A percentile compares a stretch with the other conserved stretches of the same genome.
These are phyloP conservation scores for Rhizophagus clarus DNA, from an alignment of 192 early-diverging fungal species.

Conservation along the genomic window DNA sequence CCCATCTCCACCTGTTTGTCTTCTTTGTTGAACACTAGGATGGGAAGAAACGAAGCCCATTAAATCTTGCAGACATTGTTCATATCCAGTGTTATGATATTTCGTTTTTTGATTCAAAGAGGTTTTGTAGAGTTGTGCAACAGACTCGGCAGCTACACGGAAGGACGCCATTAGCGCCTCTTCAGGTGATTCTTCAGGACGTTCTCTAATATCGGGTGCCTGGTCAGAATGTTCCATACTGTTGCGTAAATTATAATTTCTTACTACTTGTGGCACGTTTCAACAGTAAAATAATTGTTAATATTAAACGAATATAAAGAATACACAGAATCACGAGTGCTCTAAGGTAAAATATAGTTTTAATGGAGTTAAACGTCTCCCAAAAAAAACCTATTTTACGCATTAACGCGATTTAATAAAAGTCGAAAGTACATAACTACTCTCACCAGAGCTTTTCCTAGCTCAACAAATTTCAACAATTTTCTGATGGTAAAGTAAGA, in stretches of 20 bases:
- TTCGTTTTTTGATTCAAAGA: constrained; percentile 7
- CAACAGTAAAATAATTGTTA: no score
- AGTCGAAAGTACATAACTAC: no score
- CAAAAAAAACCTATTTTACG: no score
- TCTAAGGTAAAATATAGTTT: no score
- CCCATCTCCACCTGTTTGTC: neutral
- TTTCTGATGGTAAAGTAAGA: no score
- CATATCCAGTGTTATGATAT: constrained; percentile 23
- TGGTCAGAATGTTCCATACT: constrained; percentile 7
- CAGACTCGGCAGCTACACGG: constrained; percentile 14
- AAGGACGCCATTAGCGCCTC: constrained; percentile 31
- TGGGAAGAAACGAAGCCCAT: constrained; percentile 23
- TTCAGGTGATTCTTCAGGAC: constrained; percentile 12
- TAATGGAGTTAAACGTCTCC: no score
- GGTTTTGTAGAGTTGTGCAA: constrained; percentile 19
- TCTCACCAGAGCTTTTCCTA: no score
- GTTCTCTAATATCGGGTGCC: neutral
- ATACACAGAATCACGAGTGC: no score
- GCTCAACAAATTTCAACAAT: no score
- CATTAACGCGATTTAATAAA: no score
- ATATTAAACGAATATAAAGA: no score
- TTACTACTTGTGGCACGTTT: no score
- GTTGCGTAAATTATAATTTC: neutral
- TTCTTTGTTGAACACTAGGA: constrained; percentile 25
- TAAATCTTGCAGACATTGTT: constrained; percentile 31